phyloP scores from a whole-genome alignment of 2,329 filamentous ascomycete genomes.

The Fusarium nanum region DNA sequence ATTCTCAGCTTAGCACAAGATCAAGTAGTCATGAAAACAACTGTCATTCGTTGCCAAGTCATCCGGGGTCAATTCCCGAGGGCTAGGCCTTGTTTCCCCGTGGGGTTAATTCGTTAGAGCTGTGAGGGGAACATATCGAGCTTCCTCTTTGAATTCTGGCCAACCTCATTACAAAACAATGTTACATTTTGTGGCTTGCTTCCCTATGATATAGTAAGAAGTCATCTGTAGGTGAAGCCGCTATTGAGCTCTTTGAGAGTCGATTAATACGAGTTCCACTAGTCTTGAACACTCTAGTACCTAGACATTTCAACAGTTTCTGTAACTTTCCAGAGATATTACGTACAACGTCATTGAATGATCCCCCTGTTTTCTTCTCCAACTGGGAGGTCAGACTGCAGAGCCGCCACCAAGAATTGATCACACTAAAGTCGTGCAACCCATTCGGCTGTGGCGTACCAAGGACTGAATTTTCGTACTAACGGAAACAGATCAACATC shows the following conservation, averaged over 20 bases:
- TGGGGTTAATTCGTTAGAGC: conserved; percentile 10
- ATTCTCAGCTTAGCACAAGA: conserved; percentile 10
- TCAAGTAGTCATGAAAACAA: conserved; percentile 10
- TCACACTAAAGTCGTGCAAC: background rate
- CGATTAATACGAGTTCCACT: background rate
- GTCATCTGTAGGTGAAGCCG: background rate
- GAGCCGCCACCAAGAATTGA: conserved; percentile 25
- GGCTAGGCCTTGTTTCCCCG: conserved; percentile 11
- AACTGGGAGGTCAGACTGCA: conserved; percentile 7
- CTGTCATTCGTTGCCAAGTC: conserved; percentile 13
- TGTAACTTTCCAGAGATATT: conserved; percentile 16
- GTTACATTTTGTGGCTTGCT: conserved; percentile 20
- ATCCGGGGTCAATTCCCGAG: conserved; percentile 3
- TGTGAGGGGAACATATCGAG: conserved; percentile 27
- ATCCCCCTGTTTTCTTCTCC: conserved; percentile 1
- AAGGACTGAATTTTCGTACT: conserved; percentile 3
- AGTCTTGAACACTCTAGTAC: background rate
- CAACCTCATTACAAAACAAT: conserved; percentile 8
- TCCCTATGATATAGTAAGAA: background rate
- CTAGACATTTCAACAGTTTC: background rate
- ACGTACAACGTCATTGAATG: background rate
- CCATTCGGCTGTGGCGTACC: conserved; percentile 33
- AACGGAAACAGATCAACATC: conserved; percentile 1
- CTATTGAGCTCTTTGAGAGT: background rate
- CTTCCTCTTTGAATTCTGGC: conserved; percentile 26